Base-by-base conservation (phyloP, 495 filamentous ascomycete genomes). In the Darksidea phi region DNA sequence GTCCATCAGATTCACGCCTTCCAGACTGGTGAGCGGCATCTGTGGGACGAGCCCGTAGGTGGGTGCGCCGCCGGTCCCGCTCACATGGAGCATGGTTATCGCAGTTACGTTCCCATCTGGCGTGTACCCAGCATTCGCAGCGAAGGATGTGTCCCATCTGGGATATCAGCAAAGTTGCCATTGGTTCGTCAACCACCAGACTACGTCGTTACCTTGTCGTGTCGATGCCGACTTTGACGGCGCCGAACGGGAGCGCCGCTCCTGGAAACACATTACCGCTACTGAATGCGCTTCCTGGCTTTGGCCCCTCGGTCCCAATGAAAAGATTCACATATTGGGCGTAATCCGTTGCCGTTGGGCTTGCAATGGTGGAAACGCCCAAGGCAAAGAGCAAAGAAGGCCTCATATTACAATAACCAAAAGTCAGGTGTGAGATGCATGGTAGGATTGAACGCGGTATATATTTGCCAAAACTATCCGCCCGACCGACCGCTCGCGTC, bases 41-140 rank as follows among this genome's bases (percentile, higher is more conserved):
- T 72, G 70, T 1, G 65, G 43, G 5, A 68, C 47, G 8, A 70
- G 47, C 32, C 70, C 70, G 37, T 72, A 72, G 43, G 68, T 72
- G 15, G 68, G 64, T 1, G 53, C 57, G 5, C 70, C 68, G 17
- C 70, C 69, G 1, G 69, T 72, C 17, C 69, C 86, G 34, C 42
- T 54, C 36, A 64, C 69, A 43, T 71, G 69, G 57, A 69, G 54
- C 42, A 57, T 46, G 13, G 42, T 58, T 24, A 71, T 61, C 20
- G 52, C 69, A 2, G 66, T 67, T 10, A 71, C 64, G 1, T 56
- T 49, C 26, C 67, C 68, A 21, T 63, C 20, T 1, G 68, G 66
- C 4, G 66, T 66, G 52, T 68, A 68, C 1, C 66, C 68, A 37
- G 57, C 66, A 60, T 70, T 70, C 3, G 41, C 41, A 4, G 41